Conservation (phyloP, 192 early-diverging fungal genomes). For the Diversispora eburnea region DNA sequence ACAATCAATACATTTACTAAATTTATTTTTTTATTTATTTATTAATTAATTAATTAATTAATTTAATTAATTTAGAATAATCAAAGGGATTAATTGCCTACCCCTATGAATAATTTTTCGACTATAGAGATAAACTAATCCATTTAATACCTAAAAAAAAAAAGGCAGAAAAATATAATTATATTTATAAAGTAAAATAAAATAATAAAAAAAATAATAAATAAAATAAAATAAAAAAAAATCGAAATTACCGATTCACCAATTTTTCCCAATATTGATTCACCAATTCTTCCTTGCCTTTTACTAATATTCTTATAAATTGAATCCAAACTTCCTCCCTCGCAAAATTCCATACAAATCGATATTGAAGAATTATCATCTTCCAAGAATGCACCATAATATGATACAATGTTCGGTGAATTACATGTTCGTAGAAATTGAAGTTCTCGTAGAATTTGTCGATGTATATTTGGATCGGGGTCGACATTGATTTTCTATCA, state of each 20-base stretch:
- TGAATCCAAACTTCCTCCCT: constrained; percentile 86
- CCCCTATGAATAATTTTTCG: constrained; percentile 91
- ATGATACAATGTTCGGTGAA: constrained; percentile 91
- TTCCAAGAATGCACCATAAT: constrained; percentile 87
- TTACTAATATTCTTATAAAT: constrained; percentile 77
- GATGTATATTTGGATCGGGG: constrained; percentile 64
- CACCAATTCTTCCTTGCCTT: constrained; percentile 76
- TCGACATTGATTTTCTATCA: constrained; percentile 58
- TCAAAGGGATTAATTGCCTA: constrained; percentile 30
- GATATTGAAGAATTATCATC: constrained; percentile 76
- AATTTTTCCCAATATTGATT: constrained; percentile 85
- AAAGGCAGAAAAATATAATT: background rate
- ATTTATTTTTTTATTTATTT: too few relatives aligned
- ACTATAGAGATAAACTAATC: constrained; percentile 85
- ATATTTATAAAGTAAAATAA: background rate
- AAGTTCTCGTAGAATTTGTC: constrained; percentile 89
- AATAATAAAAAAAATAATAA: background rate
- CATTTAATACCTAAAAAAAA: constrained; percentile 64
- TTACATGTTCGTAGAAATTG: constrained; percentile 85
- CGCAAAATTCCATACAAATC: constrained; percentile 97
- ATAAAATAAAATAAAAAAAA: background rate
- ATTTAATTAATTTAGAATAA: background rate
- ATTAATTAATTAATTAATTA: too few relatives aligned
- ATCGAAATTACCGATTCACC: constrained; percentile 61
- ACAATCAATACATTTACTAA: too few relatives aligned